phyloP scores from a whole-genome alignment of 108 stramenopile species.

The Cyclotella cryptica region DNA sequence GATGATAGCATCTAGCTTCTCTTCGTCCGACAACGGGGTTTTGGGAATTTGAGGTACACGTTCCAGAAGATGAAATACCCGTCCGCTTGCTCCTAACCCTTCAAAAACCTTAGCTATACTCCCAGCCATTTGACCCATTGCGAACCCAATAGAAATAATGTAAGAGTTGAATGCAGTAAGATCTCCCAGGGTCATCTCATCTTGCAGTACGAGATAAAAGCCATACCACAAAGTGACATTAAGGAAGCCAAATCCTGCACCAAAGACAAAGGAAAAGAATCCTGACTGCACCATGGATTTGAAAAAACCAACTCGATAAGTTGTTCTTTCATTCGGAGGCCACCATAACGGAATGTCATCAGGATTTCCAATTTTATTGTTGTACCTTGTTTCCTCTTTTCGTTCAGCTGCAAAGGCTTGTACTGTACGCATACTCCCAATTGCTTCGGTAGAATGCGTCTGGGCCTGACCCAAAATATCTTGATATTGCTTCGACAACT shows the following conservation, averaged over 20 bases:
- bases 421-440: slow-evolving; percentile 78
- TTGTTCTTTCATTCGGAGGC: slow-evolving; percentile 43
- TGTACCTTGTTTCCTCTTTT: slow-evolving; percentile 61
- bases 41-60: slow-evolving; percentile 63
- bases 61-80: slow-evolving; percentile 76
- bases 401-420: slow-evolving; percentile 82
- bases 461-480: slow-evolving; percentile 76
- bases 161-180: slow-evolving; percentile 84
- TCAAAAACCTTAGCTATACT: slow-evolving; percentile 56
- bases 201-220: slow-evolving; percentile 70
- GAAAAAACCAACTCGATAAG: slow-evolving; percentile 67
- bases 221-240: slow-evolving; percentile 78
- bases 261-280: slow-evolving; percentile 65
- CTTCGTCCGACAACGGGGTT: slow-evolving; percentile 5
- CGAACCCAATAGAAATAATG: slow-evolving; percentile 65
- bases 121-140: slow-evolving; percentile 53
- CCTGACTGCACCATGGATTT: slow-evolving; percentile 58
- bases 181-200: slow-evolving; percentile 63
- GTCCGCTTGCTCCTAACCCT: slow-evolving; percentile 69
- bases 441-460: slow-evolving; percentile 71
- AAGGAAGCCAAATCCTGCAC: slow-evolving; percentile 56
- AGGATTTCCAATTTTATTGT: slow-evolving; percentile 62
- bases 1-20: not conserved
- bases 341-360: slow-evolving; percentile 55
- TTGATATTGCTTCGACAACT: slow-evolving; percentile 69